Base-by-base conservation (phyloP, 345 rosid species). In the Abelmoschus esculentus region DNA sequence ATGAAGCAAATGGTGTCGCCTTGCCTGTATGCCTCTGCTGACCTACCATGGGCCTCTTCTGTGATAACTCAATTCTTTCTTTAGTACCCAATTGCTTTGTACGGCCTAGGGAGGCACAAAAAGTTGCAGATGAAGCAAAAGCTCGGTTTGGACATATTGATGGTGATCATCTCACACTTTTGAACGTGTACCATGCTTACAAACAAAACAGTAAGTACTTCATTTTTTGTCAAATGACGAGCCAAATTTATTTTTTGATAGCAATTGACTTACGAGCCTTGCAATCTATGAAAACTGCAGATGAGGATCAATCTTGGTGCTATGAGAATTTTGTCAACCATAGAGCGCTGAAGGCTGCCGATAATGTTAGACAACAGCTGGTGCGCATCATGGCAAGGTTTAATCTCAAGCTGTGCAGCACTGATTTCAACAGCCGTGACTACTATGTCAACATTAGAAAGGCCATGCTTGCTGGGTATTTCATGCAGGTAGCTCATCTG, bases 1-100 rank as follows among this genome's bases (percentile, higher is more conserved):
- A 85, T 93, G 85, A 90, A 86, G 97, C 90, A 89, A 80, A 90
- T 90, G 89, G 89, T 91, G 84, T 86, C 89, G 83, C 85, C 89
- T 89, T 86, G 97, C 92, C 96, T 95, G 83, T 93, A 88, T 91
- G 96, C 97, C 84, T 92, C 98, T 87, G 99, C 96, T 92, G 97
- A 95, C 99, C 99, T 82, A 84, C 97, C 90, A 78, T 91, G 91
- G 98, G 84, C 96, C 90, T 91, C 86, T 90, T 86, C 96, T 88
- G 93, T 91, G 89, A 87, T 95, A 88, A 86, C 84, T 83, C 83
- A 87, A 88, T 90, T 95, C 80, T 91, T 87, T 95, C 90, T 95
- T 77, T 95, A 95, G 98, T 95, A 90, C 98, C 98, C 79, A 95
- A 95, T 87, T 95, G 98, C 99, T 95, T 95, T 90, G 84, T 95